These are phyloP conservation scores for Blattamonas nauphoetae DNA, from an alignment of 78 protist species.

Conservation along the genomic window DNA sequence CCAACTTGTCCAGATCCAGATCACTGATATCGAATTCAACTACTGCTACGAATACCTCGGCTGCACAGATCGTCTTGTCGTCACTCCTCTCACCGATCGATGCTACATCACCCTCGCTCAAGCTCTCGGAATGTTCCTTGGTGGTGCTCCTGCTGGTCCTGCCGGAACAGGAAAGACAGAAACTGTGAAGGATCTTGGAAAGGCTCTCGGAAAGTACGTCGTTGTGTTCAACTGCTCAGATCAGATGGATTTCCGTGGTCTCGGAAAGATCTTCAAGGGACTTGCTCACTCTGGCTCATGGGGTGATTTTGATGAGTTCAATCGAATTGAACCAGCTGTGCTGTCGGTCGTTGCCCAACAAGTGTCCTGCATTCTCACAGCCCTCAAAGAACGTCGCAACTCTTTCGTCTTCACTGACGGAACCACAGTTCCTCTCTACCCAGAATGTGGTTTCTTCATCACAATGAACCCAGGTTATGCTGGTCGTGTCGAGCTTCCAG, in stretches of 20 bases:
- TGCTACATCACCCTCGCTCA: slow-evolving; percentile 72
- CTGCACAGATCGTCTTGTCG: slow-evolving; percentile 62
- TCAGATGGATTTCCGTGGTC: slow-evolving; percentile 51
- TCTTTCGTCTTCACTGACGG: slow-evolving; percentile 63
- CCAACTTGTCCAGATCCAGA: slow-evolving; percentile 30
- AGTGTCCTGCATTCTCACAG: slow-evolving; percentile 46
- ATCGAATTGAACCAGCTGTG: slow-evolving; percentile 72
- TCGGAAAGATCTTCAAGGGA: slow-evolving; percentile 72
- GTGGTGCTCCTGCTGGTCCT: slow-evolving; percentile 87
- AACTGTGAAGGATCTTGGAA: slow-evolving; percentile 75
- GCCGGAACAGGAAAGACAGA: slow-evolving; percentile 91
- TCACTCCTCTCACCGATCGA: slow-evolving; percentile 82
- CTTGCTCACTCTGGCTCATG: slow-evolving; percentile 69
- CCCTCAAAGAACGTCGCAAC: slow-evolving; percentile 35
- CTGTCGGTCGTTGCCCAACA: slow-evolving; percentile 83
- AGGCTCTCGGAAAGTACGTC: slow-evolving; percentile 56
- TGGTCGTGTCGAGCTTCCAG: slow-evolving; percentile 87
- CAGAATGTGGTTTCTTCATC: slow-evolving; percentile 59
- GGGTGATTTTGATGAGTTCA: slow-evolving; percentile 86
- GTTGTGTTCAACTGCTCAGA: slow-evolving; percentile 77
- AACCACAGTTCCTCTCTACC: slow-evolving; percentile 10
- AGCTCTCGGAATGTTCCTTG: slow-evolving; percentile 60
- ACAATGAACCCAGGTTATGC: slow-evolving; percentile 88
- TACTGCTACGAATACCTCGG: slow-evolving; percentile 77
- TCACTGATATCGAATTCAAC: slow-evolving; percentile 59